Conservation (phyloP, 768 basidiomycete genomes). For the Hortiboletus campestris region DNA sequence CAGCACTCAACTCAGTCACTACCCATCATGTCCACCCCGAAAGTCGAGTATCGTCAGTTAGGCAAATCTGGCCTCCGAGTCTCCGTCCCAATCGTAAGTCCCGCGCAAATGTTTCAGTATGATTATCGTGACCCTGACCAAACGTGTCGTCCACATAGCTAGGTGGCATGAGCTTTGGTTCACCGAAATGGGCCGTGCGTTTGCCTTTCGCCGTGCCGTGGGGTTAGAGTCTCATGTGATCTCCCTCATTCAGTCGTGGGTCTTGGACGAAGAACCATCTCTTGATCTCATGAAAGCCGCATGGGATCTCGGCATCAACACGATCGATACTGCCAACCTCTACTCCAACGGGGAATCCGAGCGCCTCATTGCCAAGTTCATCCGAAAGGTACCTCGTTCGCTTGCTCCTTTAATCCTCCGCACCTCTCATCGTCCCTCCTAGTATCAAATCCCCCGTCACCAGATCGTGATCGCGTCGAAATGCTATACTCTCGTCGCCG, state of each 20-base stretch:
- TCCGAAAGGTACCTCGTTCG: too few species aligned
- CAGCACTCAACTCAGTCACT: too few species aligned
- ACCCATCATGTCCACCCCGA: too few species aligned
- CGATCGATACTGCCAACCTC: conserved; percentile 38
- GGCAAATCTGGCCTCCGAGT: too few species aligned
- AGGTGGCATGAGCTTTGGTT: conserved; percentile 29
- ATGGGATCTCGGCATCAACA: conserved; percentile 39
- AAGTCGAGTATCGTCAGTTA: too few species aligned
- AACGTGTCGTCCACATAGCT: conserved; percentile 10
- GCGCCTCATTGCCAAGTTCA: too few species aligned
- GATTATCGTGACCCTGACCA: not conserved
- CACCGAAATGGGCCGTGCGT: conserved; percentile 29
- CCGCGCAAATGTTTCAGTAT: too few species aligned
- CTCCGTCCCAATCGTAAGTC: too few species aligned
- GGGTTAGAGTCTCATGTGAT: not conserved
- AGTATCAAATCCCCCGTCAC: conserved; percentile 28
- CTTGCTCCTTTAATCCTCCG: too few species aligned
- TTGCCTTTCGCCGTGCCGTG: not conserved
- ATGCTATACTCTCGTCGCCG: not conserved
- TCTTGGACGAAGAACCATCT: conserved; percentile 28
- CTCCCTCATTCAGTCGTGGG: conserved; percentile 18
- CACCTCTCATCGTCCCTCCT: too few species aligned
- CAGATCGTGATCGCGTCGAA: conserved; percentile 32
- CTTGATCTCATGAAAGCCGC: conserved; percentile 37
- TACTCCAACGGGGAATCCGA: conserved; percentile 17